Evolutionary conservation across 2,329 filamentous ascomycete species (phyloP), one percentile per base, ranked within the genome.

Genomic region (Dactylellina parvicollis): DNA sequence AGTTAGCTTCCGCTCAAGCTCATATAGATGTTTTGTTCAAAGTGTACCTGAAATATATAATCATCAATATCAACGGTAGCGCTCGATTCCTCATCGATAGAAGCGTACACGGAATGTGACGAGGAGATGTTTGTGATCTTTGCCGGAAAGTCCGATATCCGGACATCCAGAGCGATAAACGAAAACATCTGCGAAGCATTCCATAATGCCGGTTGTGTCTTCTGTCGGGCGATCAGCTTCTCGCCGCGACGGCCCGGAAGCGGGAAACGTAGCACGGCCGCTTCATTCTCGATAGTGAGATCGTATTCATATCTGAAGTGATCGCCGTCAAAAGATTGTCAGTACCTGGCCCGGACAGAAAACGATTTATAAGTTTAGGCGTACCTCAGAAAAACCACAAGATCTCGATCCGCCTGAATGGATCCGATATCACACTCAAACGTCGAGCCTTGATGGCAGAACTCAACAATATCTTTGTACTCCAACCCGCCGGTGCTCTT

Each of bases 141-240:
- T 36, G 57, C 67, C 0, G 67, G 67, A 28, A 64, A 72, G 22
- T 65, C 55, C n/a, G 46, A 24, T 30, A 72, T 57, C 32, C 62
- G 59, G 40, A 72, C 52, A 26, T 72, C 67, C 32, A 72, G 61
- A 9, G 67, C 59, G 26, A 72, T 72, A 60, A 72, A 72, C 34
- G 67, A 72, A 59, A 72, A 72, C 50, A 72, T 72, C 52, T 72
- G 59, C 24, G 67, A 72, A 3, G 67, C 67, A 57, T 72, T 72
- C 67, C 67, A 72, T 42, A 72, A 12, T 14, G 47, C 50, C 8
- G 67, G 44, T n/a, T 72, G 50, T 9, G 59, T 47, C 36, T 65
- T 72, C 16, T 72, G 67, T n/a, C 67, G 50, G 2, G 67, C 59
- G 36, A 72, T 72, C 34, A 72, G 28, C 42, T 60, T 72, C 46